Percentiles rank a stretch among this genome's conserved stretches.
These are phyloP conservation scores for Rutidosis leptorrhynchoides DNA, from an alignment of 129 eudicot species.

Conservation along the genomic window DNA sequence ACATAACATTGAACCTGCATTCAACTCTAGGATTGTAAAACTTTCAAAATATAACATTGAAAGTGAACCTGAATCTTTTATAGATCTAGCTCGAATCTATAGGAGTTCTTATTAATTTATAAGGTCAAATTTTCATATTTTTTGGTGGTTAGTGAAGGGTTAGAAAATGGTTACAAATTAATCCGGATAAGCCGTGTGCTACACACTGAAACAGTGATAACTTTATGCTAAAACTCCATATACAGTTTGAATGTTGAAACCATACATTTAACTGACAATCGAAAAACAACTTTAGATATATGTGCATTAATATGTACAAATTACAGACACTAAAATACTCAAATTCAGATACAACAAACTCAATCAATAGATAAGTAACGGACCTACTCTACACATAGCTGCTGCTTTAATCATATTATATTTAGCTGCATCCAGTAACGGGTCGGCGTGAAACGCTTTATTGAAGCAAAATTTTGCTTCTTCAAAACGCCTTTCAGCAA, in stretches of 20 bases:
- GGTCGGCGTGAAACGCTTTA: constrained; percentile 78
- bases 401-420: constrained; percentile 80
- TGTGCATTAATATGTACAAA: constrained; percentile 13
- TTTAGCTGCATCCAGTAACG: constrained; percentile 87
- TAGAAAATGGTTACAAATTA: too few species aligned
- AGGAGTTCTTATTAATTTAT: too few species aligned
- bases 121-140: too few species aligned
- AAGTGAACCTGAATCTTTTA: too few species aligned
- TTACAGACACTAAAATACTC: neutral
- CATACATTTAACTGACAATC: neutral
- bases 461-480: constrained; percentile 82
- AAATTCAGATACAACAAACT: constrained; percentile 9
- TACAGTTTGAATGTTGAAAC: too few species aligned
- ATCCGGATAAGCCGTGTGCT: too few species aligned
- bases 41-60: too few species aligned
- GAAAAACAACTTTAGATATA: neutral
- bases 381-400: constrained; percentile 52
- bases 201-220: neutral
- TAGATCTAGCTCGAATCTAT: too few species aligned
- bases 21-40: neutral
- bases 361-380: constrained; percentile 20
- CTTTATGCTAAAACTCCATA: neutral
- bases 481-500: constrained; percentile 79
- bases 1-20: neutral
- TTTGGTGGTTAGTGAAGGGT: too few species aligned